Percentiles rank a stretch among this genome's conserved stretches.
These are phyloP conservation scores for Phytopythium kandeliae DNA, from an alignment of 352 stramenopile species.

Conservation along the genomic window DNA sequence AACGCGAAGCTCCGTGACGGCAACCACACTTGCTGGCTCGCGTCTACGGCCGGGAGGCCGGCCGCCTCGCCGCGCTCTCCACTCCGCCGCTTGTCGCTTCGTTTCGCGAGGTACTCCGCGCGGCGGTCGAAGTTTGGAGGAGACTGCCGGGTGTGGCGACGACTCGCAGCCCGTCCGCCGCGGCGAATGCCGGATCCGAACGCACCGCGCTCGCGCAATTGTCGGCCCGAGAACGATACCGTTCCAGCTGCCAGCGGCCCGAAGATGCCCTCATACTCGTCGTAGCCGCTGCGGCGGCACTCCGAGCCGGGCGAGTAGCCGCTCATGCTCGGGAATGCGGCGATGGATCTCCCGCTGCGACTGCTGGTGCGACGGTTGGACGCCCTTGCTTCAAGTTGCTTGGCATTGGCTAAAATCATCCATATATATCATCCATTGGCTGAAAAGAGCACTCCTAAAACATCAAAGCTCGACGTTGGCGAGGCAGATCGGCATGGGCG, in stretches of 20 bases:
- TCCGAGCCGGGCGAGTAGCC: slow-evolving; percentile 15
- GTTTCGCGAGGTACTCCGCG: slow-evolving; percentile 18
- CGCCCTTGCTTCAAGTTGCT: not conserved
- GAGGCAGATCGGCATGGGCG: not conserved
- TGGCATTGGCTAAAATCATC: not conserved
- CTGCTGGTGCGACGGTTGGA: not conserved
- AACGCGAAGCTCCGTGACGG: slow-evolving; percentile 72
- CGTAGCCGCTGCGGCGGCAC: slow-evolving; percentile 31
- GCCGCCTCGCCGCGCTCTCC: too few species aligned
- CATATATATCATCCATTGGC: not conserved
- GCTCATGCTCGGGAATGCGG: slow-evolving; percentile 5
- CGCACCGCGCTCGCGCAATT: not conserved
- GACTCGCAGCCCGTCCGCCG: not conserved
- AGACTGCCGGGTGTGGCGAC: not conserved
- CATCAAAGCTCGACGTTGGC: not conserved
- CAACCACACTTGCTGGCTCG: slow-evolving; percentile 48
- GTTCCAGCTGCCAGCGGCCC: slow-evolving; percentile 24
- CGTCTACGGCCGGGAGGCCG: too few species aligned
- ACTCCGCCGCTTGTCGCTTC: slow-evolving; percentile 8
- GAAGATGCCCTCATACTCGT: slow-evolving; percentile 66
- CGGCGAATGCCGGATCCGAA: not conserved
- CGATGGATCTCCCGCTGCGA: not conserved
- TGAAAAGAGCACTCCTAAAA: not conserved
- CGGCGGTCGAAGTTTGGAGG: slow-evolving; percentile 14
- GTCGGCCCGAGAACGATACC: not conserved